A percentile compares a stretch with the other conserved stretches of the same genome.
Evolutionary conservation across 768 basidiomycete species (phyloP).

Genomic region (Tephrocybe sp.): DNA sequence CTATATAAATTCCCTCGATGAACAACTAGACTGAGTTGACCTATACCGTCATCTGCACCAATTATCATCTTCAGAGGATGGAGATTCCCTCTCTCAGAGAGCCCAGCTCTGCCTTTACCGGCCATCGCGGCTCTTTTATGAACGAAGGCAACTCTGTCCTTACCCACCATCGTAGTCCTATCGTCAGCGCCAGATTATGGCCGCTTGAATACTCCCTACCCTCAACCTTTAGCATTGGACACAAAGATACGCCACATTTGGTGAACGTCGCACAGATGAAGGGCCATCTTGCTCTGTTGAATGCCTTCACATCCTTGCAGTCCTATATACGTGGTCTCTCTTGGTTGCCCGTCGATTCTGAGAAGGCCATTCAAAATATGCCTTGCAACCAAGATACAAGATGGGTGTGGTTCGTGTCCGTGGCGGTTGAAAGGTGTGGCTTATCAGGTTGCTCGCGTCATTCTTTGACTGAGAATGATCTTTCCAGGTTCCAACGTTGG

Average conservation of each 20-base stretch:
- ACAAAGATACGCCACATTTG: conserved; percentile 4
- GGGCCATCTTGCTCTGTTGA: conserved; percentile 13
- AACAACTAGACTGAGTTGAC: too few species aligned
- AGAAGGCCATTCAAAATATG: neutral
- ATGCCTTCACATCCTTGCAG: neutral
- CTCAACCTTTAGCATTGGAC: conserved; percentile 6
- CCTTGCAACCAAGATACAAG: conserved; percentile 6
- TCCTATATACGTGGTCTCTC: neutral
- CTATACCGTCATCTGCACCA: too few species aligned
- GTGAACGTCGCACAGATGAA: conserved; percentile 8
- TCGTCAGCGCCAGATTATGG: neutral
- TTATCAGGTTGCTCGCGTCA: neutral
- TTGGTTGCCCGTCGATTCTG: neutral
- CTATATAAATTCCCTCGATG: too few species aligned
- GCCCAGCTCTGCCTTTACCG: too few species aligned
- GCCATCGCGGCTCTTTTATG: neutral
- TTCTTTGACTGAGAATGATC: neutral
- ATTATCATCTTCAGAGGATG: neutral
- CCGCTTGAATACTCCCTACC: conserved; percentile 1
- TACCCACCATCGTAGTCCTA: neutral
- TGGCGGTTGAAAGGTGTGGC: conserved; percentile 13
- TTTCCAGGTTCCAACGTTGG: conserved; percentile 12
- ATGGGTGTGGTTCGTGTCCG: conserved; percentile 16
- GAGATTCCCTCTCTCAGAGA: conserved; percentile 1
- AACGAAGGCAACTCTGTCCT: neutral